These are phyloP conservation scores for Neckera pumila DNA, from an alignment of 225 moss, liverwort and hornwort species.

Conservation along the genomic window DNA sequence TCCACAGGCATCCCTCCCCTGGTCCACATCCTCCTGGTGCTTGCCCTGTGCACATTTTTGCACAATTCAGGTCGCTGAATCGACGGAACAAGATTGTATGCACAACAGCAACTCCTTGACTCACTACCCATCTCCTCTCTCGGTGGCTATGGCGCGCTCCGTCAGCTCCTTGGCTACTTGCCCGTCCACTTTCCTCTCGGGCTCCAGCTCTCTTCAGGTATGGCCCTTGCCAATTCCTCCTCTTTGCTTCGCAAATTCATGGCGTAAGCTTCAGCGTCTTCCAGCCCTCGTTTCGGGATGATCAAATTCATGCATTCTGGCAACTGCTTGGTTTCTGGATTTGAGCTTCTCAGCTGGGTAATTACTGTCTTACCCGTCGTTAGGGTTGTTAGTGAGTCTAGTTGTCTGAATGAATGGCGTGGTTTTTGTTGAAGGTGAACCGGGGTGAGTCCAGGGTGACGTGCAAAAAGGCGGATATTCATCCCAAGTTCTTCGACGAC, in stretches of 20 bases:
- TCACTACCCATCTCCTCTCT: background rate
- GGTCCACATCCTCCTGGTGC: background rate
- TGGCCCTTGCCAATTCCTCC: background rate
- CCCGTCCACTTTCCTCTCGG: conserved; percentile 25
- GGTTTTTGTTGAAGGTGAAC: conserved; percentile 35
- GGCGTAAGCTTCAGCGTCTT: background rate
- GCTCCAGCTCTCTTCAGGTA: conserved; percentile 19
- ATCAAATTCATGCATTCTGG: background rate
- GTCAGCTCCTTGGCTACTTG: conserved; percentile 15
- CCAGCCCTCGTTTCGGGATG: background rate
- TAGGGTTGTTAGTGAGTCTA: background rate
- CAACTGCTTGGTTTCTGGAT: background rate
- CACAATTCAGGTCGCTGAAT: background rate
- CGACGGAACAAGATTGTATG: background rate
- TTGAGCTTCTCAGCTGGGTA: background rate
- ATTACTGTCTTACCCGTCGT: background rate
- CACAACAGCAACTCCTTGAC: background rate
- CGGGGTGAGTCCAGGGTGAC: conserved; percentile 55
- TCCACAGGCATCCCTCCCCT: background rate
- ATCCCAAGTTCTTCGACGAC: conserved; percentile 54
- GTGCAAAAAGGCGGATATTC: conserved; percentile 72
- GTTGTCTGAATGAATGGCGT: background rate
- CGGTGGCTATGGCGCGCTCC: conserved; percentile 23
- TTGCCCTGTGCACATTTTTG: background rate
- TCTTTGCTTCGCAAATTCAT: background rate